phyloP scores from a whole-genome alignment of 371 early-diverging fungal genomes.

The Haplosporangium sp. region DNA sequence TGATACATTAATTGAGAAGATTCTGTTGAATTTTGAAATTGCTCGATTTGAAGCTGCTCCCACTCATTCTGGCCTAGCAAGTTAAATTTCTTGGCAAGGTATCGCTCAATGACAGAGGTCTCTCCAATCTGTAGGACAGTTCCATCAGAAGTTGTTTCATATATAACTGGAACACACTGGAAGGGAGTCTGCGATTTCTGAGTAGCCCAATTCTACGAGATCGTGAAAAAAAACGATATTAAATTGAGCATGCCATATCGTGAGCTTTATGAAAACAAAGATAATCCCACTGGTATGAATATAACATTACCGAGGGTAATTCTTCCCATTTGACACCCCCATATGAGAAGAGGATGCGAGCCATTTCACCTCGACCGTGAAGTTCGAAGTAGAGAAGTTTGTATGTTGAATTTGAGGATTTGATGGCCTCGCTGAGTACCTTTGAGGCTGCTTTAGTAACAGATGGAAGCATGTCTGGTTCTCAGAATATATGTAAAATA shows the following conservation, averaged over 20 bases:
- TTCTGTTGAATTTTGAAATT: slow-evolving; percentile 6
- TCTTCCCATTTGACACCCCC: slow-evolving; percentile 32
- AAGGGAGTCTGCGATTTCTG: slow-evolving; percentile 60
- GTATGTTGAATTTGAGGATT: slow-evolving; percentile 26
- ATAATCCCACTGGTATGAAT: neutral
- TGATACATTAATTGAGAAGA: slow-evolving; percentile 1
- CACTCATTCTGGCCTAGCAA: slow-evolving; percentile 52
- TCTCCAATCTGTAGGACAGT: slow-evolving; percentile 58
- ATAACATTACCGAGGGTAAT: neutral
- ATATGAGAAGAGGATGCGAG: slow-evolving; percentile 24
- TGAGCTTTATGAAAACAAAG: no score
- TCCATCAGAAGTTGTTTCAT: slow-evolving; percentile 53
- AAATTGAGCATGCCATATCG: no score
- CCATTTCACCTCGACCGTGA: slow-evolving; percentile 42
- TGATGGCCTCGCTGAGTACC: slow-evolving; percentile 18
- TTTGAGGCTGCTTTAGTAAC: slow-evolving; percentile 19
- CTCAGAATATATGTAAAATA: no score
- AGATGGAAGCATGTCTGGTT: neutral
- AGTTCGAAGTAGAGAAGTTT: slow-evolving; percentile 42
- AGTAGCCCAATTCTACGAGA: slow-evolving; percentile 56
- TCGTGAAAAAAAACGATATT: neutral
- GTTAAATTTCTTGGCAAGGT: slow-evolving; percentile 58
- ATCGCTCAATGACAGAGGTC: slow-evolving; percentile 63
- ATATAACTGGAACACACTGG: slow-evolving; percentile 62
- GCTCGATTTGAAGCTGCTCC: slow-evolving; percentile 51